Evolutionary conservation across 2,329 filamentous ascomycete species (phyloP).

Genomic region (Cercospora sp.): DNA sequence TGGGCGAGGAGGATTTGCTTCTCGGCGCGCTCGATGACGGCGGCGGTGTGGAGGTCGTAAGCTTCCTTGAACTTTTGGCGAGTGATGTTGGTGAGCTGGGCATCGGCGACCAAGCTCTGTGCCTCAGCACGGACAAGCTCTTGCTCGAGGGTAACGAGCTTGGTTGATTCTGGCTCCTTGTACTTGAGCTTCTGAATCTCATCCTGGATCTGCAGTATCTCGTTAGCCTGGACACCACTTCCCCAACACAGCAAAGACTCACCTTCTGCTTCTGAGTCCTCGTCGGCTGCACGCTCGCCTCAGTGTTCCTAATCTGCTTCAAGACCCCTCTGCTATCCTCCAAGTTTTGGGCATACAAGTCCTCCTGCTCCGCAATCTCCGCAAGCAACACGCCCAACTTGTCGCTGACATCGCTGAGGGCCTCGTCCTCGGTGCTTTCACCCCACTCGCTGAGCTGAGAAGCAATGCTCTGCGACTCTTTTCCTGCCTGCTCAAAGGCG

Average conservation of each 20-base stretch:
- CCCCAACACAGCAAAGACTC: constrained; percentile 9
- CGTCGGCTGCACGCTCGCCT: constrained; percentile 90
- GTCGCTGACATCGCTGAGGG: constrained; percentile 85
- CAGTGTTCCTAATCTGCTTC: constrained; percentile 93
- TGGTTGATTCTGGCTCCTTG: constrained; percentile 84
- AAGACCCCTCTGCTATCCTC: constrained; percentile 80
- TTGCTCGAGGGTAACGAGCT: constrained; percentile 84
- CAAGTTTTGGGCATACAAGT: constrained; percentile 78
- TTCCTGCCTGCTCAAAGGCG: constrained; percentile 79
- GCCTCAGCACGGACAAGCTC: constrained; percentile 95
- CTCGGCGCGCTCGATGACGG: constrained; percentile 92
- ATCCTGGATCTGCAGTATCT: constrained; percentile 63
- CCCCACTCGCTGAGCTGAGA: constrained; percentile 96
- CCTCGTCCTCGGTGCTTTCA: constrained; percentile 83
- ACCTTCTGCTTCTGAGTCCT: constrained; percentile 78
- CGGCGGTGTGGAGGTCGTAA: constrained; percentile 82
- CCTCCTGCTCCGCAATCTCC: constrained; percentile 93
- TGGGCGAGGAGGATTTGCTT: constrained; percentile 94
- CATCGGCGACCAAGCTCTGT: constrained; percentile 92
- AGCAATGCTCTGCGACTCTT: constrained; percentile 81
- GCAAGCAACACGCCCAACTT: constrained; percentile 91
- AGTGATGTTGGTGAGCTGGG: constrained; percentile 92
- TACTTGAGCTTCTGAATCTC: constrained; percentile 89
- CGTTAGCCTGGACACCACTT: constrained; percentile 50
- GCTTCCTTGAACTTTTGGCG: constrained; percentile 95